Conservation (phyloP, 805 yeast genomes). For the Kluyveromyces siamensis region DNA sequence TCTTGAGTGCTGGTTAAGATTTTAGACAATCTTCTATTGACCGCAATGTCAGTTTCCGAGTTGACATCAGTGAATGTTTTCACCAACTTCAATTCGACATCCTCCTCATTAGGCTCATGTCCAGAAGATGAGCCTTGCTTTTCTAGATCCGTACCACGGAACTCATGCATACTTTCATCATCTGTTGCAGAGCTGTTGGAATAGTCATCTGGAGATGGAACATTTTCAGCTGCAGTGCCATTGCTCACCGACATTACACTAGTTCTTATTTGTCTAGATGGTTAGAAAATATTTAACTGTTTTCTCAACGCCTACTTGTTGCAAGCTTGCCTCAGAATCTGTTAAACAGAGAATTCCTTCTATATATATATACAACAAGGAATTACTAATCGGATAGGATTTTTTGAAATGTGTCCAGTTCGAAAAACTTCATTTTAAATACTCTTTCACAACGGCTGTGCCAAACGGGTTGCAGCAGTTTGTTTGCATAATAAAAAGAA, state of each 20-base stretch:
- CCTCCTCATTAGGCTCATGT: not conserved
- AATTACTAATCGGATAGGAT: too few relatives aligned
- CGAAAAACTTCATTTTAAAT: too few relatives aligned
- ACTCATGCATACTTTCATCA: not conserved
- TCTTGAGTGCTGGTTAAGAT: constrained; percentile 33
- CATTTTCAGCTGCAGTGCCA: not conserved
- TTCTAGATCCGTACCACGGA: constrained; percentile 1
- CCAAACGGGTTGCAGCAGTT: too few relatives aligned
- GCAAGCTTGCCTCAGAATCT: too few relatives aligned
- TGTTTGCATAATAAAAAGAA: too few relatives aligned
- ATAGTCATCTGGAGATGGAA: not conserved
- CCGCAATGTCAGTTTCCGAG: constrained; percentile 16
- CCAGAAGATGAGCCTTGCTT: not conserved
- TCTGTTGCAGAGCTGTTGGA: not conserved
- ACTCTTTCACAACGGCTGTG: too few relatives aligned
- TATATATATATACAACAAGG: too few relatives aligned
- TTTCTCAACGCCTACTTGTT: too few relatives aligned
- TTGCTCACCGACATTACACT: not conserved
- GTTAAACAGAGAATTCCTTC: too few relatives aligned
- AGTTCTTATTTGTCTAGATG: not conserved
- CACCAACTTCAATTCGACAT: constrained; percentile 4
- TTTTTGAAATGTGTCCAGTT: too few relatives aligned
- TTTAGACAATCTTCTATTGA: constrained; percentile 32
- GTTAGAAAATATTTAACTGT: too few relatives aligned
- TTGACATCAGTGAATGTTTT: constrained; percentile 11